Evolutionary conservation across 768 basidiomycete species (phyloP), one percentile per base, ranked within the genome.

Genomic region (Tulasnella sp.): DNA sequence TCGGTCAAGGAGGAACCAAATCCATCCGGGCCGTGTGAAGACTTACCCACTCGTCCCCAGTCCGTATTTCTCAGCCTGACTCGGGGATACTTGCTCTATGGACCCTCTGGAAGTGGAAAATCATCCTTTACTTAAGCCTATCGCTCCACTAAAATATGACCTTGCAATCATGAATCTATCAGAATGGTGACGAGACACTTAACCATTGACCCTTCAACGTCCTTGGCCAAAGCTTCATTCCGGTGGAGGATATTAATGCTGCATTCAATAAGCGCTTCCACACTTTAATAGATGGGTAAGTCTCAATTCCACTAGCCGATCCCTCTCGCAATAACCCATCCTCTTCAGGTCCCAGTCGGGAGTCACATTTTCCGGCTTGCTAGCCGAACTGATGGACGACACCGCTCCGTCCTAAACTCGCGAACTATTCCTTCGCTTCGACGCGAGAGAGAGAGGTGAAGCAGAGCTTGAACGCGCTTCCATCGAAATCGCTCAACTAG

Each of bases 61-160:
- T n/a, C n/a, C n/a, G n/a, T n/a, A n/a, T n/a, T n/a, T n/a, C n/a
- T n/a, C n/a, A n/a, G n/a, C n/a, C n/a, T n/a, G n/a, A n/a, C n/a
- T n/a, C 90, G 98, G 81, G 98, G 98, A 52, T 98, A 98, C 85
- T 89, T 99, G 14, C 86, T 99, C 21, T 91, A 99, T 83, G 98
- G 98, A 16, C 98, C 98, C 31, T 98, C 98, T 9, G 98, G 98
- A 21, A 98, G 96, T 0, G 98, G 98, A 74, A 99, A 99, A 84
- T 97, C 97, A 0, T 99, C 98, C 8, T 99, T 95, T 87, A 99
- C 99, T 82, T 97, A 99, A 86, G 96, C 88, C 99, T 40, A 98
- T 98, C 14, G 98, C 97, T 9, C 90, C 92, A 16, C 86, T 99
- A 42, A 92, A 92, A 42, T 99, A 98, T 87, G 97, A 99, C 85